Percentiles rank a stretch among this genome's conserved stretches.
These are phyloP conservation scores for Cadophora sp. DNA, from an alignment of 2,329 filamentous ascomycete species.

Conservation along the genomic window DNA sequence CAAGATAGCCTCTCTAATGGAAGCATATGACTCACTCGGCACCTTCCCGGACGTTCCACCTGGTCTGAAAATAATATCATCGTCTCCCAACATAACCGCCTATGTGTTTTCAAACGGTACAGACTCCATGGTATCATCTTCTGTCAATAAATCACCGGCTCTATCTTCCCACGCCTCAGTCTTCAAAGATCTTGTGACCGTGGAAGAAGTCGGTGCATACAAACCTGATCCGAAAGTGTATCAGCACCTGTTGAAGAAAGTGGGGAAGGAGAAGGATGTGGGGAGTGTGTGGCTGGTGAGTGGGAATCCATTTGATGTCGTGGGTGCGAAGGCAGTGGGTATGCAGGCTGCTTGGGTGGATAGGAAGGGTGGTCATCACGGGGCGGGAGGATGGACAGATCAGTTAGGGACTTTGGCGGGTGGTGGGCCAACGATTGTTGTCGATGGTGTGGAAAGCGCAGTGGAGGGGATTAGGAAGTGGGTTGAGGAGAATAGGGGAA, in stretches of 20 bases:
- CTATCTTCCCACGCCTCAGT: conserved; percentile 53
- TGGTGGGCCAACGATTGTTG: conserved; percentile 58
- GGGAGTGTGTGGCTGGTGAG: conserved; percentile 71
- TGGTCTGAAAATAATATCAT: conserved; percentile 51
- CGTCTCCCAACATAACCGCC: conserved; percentile 42
- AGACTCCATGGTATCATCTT: conserved; percentile 64
- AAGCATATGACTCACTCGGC: conserved; percentile 67
- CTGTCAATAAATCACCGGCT: conserved; percentile 62
- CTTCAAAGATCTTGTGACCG: conserved; percentile 64
- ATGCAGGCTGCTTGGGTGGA: conserved; percentile 73
- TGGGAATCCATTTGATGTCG: conserved; percentile 76
- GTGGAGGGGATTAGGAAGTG: conserved; percentile 48
- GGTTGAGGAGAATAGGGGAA: conserved; percentile 38
- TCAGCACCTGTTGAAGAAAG: conserved; percentile 48
- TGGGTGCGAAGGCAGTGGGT: conserved; percentile 66
- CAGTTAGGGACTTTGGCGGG: conserved; percentile 55
- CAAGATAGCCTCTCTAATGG: conserved; percentile 60
- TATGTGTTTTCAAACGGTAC: conserved; percentile 66
- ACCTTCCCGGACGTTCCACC: conserved; percentile 68
- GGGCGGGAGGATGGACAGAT: conserved; percentile 66
- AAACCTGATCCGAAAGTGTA: conserved; percentile 72
- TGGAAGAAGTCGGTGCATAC: conserved; percentile 64
- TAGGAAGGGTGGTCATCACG: conserved; percentile 52
- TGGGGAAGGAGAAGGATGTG: conserved; percentile 44
- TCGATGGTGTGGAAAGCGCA: conserved; percentile 63